Evolutionary conservation across 495 filamentous ascomycete genomes (phyloP), one percentile per base, ranked within the genome.

Genomic region (Xeromyces bisporus): DNA sequence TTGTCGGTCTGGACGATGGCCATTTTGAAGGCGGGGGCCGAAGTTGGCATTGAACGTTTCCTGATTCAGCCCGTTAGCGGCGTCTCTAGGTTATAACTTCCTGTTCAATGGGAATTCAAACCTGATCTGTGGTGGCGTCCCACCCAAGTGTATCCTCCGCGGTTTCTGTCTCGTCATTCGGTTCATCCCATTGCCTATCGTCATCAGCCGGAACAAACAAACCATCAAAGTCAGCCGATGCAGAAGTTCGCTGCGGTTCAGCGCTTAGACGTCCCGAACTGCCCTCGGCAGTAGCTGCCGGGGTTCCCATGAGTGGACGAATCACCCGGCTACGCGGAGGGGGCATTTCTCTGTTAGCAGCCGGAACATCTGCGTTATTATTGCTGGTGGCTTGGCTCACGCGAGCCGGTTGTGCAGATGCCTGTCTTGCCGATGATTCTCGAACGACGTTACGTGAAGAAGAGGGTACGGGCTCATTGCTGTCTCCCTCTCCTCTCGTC

Each of bases 131-230:
- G 39, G 67, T 79, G 7, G 74, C 69, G 58, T 92, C 75, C 85
- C 86, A 94, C 17, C 75, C 74, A 18, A 93, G 60, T 29, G 71
- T 75, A 35, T 79, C 81, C 24, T 84, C 74, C 15, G 74, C 64
- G 25, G 83, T 75, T 32, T 75, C 75, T n/a, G n/a, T n/a, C 11
- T 79, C 72, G 12, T 76, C 69, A 32, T 80, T 73, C 21, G 73
- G 62, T 2, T 84, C 84, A 49, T 89, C 81, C 85, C 85, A 94
- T 41, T 67, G 60, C 21, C 55, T 47, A 39, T 84, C 75, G 39
- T 87, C 80, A 35, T 83, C 77, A 23, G 66, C 67, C 10, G 71
- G 67, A 13, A 92, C 67, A 41, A 93, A 93, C 2, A 93, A 64
- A 29, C 77, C 79, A 18, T 87, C 73, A 6, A 70, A 67, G 24